A percentile compares a stretch with the other conserved stretches of the same genome.
Evolutionary conservation across 1,284 basidiomycete species (phyloP).

Genomic region (Microbotryomycetes sp.): DNA sequence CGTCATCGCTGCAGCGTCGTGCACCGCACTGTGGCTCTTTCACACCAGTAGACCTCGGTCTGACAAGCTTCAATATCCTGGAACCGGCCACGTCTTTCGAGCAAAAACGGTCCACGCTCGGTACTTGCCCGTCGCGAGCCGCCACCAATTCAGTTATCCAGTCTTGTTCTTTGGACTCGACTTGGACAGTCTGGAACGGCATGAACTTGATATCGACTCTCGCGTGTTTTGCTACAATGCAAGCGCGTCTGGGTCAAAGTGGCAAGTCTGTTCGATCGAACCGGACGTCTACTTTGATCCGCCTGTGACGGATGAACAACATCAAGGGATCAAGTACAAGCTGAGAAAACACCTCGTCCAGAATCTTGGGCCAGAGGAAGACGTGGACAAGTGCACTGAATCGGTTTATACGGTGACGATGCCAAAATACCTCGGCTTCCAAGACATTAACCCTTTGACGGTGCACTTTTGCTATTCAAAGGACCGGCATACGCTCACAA

Average conservation of each 20-base stretch:
- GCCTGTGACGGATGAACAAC: background rate
- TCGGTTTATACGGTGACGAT: slow-evolving; percentile 67
- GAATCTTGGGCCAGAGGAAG: slow-evolving; percentile 2
- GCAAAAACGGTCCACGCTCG: slow-evolving; percentile 55
- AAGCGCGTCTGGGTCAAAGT: slow-evolving; percentile 39
- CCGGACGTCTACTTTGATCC: slow-evolving; percentile 6
- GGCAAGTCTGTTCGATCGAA: background rate
- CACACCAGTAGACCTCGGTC: too few relatives aligned
- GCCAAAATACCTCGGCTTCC: slow-evolving; percentile 60
- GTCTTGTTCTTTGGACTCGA: slow-evolving; percentile 57
- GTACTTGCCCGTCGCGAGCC: slow-evolving; percentile 49
- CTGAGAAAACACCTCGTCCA: slow-evolving; percentile 1
- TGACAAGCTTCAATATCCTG: too few relatives aligned
- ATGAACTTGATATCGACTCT: slow-evolving; percentile 47
- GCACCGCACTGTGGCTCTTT: too few relatives aligned
- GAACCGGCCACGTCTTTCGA: slow-evolving; percentile 53
- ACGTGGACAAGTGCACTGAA: slow-evolving; percentile 36
- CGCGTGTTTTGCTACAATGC: slow-evolving; percentile 49
- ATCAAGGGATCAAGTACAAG: slow-evolving; percentile 1
- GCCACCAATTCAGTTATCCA: slow-evolving; percentile 58
- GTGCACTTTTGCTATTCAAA: slow-evolving; percentile 62
- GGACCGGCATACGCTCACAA: slow-evolving; percentile 7
- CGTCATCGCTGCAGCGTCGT: too few relatives aligned
- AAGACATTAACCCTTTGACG: slow-evolving; percentile 67
- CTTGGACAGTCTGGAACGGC: slow-evolving; percentile 52